phyloP scores from a whole-genome alignment of 1,139 yeast species.

The Geotrichum restrictum region DNA sequence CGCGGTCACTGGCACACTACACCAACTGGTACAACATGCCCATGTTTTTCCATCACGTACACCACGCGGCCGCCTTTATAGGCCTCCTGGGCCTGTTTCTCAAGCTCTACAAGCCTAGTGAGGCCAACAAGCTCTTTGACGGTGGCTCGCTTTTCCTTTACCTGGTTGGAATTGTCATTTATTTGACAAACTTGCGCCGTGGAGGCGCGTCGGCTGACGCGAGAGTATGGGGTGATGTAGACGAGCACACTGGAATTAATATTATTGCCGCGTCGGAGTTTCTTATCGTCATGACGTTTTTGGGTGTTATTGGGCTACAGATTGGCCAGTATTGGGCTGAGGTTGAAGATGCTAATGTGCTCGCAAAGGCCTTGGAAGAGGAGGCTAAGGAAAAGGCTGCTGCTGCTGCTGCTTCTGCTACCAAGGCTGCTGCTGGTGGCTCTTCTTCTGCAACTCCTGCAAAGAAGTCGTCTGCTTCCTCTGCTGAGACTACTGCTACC shows the following conservation, averaged over 20 bases:
- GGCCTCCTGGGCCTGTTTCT: constrained; percentile 72
- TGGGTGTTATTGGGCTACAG: constrained; percentile 80
- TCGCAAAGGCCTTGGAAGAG: constrained; percentile 32
- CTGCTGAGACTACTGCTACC: constrained; percentile 12
- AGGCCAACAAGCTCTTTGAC: constrained; percentile 81
- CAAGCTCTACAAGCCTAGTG: constrained; percentile 80
- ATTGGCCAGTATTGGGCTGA: constrained; percentile 88
- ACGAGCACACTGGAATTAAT: constrained; percentile 76
- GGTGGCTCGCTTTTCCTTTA: constrained; percentile 75
- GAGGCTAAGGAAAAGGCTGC: constrained; percentile 29
- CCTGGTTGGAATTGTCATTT: constrained; percentile 69
- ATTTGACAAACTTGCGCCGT: constrained; percentile 77
- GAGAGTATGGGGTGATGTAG: constrained; percentile 93
- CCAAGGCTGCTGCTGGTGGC: constrained; percentile 22
- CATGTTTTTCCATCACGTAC: constrained; percentile 51
- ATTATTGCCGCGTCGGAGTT: constrained; percentile 89
- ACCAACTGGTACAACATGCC: constrained; percentile 67
- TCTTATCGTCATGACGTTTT: constrained; percentile 63
- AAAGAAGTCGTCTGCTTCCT: neutral
- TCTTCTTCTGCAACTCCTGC: constrained; percentile 22
- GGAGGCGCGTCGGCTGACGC: constrained; percentile 68
- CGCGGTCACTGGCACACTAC: constrained; percentile 67
- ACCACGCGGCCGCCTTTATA: constrained; percentile 55
- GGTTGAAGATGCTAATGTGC: constrained; percentile 55
- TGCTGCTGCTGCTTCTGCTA: constrained; percentile 29